phyloP scores from a whole-genome alignment of 2,329 filamentous ascomycete species.

The Didymella lethalis region DNA sequence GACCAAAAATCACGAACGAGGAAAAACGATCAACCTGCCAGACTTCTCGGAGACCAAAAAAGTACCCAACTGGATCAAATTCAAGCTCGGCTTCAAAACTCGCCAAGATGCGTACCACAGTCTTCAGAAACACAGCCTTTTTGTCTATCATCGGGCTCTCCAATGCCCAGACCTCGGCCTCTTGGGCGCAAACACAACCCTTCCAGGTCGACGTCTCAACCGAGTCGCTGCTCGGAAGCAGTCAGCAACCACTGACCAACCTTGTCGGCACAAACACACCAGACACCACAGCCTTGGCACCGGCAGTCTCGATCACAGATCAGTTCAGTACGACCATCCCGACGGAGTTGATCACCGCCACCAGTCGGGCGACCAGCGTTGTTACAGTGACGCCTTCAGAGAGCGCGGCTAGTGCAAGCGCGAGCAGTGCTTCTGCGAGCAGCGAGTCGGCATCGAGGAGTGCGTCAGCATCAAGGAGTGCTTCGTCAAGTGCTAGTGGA shows the following conservation, averaged over 20 bases:
- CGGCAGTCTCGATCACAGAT: background rate
- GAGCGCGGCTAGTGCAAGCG: constrained; percentile 5
- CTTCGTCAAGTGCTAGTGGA: constrained; percentile 2
- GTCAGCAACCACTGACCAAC: constrained; percentile 15
- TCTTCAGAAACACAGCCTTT: constrained; percentile 17
- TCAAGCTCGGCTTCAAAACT: constrained; percentile 1
- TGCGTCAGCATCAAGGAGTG: background rate
- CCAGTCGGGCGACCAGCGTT: constrained; percentile 1
- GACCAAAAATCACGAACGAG: background rate
- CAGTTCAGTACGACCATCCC: constrained; percentile 13
- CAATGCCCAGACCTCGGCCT: constrained; percentile 12
- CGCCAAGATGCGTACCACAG: constrained; percentile 25
- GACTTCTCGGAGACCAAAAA: background rate
- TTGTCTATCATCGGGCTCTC: constrained; percentile 26
- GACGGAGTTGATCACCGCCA: constrained; percentile 8
- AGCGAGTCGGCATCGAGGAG: constrained; percentile 6
- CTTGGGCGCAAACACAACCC: constrained; percentile 25
- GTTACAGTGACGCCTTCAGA: background rate
- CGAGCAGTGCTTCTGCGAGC: constrained; percentile 13
- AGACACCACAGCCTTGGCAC: background rate
- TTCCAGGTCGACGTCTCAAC: constrained; percentile 27
- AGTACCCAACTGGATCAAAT: background rate
- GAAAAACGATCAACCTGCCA: background rate
- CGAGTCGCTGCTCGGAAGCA: constrained; percentile 14
- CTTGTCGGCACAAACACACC: constrained; percentile 6